These are phyloP conservation scores for Solanum paucissectum DNA, from an alignment of 257 asterid genomes.

Conservation along the genomic window DNA sequence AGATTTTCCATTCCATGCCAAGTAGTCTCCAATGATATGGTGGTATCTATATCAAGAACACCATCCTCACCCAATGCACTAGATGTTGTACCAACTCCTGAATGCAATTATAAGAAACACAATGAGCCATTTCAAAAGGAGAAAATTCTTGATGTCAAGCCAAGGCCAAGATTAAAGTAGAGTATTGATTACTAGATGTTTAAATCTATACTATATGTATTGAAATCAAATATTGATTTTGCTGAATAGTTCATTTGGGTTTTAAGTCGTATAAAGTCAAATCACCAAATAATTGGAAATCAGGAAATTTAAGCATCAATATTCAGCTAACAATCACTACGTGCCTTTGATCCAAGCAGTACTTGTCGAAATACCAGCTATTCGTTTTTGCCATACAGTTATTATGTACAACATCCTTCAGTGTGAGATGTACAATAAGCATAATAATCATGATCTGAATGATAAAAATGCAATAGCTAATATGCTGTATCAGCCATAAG, in stretches of 20 bases:
- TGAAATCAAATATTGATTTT: neutral
- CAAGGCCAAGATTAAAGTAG: neutral
- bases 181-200: neutral
- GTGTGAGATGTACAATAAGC: neutral
- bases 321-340: neutral
- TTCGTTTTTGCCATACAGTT: neutral
- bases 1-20: constrained; percentile 61
- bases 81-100: constrained; percentile 44
- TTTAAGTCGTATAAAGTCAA: neutral
- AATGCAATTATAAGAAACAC: neutral
- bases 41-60: constrained; percentile 50
- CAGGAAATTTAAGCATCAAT: neutral
- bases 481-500: neutral
- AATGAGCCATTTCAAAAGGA: neutral
- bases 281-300: neutral
- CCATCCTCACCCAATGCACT: constrained; percentile 62
- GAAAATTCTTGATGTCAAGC: neutral
- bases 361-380: neutral
- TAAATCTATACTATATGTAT: neutral
- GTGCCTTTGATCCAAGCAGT: neutral
- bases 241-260: neutral
- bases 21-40: constrained; percentile 50
- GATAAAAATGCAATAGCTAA: neutral
- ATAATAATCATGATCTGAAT: neutral
- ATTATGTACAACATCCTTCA: neutral